Percentiles rank a stretch among this genome's conserved stretches.
phyloP scores from a whole-genome alignment of 202 grass and related monocot species.

The Saccharum hybrid region DNA sequence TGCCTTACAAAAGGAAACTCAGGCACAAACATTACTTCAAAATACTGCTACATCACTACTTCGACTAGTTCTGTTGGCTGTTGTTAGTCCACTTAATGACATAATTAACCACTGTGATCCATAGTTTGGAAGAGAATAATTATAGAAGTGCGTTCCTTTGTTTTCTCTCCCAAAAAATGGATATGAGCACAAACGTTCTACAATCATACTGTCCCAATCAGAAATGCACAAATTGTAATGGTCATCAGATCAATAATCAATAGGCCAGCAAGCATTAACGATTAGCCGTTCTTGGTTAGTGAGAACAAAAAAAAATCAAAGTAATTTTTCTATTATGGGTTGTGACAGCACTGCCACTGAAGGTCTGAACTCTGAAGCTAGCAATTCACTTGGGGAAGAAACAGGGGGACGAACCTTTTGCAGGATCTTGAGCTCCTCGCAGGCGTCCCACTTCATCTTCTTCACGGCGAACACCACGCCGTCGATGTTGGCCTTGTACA shows the following conservation, averaged over 20 bases:
- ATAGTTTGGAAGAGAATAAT: slow-evolving; percentile 20
- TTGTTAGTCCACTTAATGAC: slow-evolving; percentile 25
- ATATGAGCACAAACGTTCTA: not conserved
- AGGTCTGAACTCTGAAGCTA: not conserved
- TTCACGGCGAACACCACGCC: slow-evolving; percentile 84
- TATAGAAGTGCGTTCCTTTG: slow-evolving; percentile 3
- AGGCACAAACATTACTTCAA: slow-evolving; percentile 11
- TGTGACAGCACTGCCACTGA: not conserved
- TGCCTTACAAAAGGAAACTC: not conserved
- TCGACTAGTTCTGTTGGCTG: not conserved
- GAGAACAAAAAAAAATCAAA: not conserved
- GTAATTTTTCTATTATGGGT: not conserved
- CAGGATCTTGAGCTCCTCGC: slow-evolving; percentile 95
- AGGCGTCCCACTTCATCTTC: slow-evolving; percentile 99
- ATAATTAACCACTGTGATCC: not conserved
- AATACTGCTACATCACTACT: slow-evolving; percentile 14
- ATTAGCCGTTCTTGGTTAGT: not conserved
- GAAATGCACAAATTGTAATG: not conserved
- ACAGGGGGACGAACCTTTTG: slow-evolving; percentile 61
- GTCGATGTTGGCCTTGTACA: slow-evolving; percentile 77
- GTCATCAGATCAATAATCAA: not conserved
- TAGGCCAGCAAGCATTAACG: not conserved
- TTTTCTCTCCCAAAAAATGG: slow-evolving; percentile 1
- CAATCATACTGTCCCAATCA: not conserved
- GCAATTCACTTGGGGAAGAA: not conserved